A percentile compares a stretch with the other conserved stretches of the same genome.
Conservation (phyloP, 2,329 filamentous ascomycete species). For the Cordyceps pruinosa region DNA sequence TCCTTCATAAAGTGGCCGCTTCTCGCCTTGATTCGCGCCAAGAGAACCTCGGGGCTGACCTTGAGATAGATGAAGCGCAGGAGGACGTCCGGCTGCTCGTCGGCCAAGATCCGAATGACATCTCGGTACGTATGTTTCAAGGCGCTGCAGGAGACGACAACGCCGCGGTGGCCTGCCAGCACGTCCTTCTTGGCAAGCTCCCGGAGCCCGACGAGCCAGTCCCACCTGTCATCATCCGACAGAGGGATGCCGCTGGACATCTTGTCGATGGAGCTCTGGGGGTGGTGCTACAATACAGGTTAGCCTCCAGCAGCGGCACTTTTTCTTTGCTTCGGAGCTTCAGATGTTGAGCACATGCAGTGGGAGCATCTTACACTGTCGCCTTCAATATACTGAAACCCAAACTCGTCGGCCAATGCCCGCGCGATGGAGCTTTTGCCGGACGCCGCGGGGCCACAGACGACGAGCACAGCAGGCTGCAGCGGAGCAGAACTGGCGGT, state of each 20-base stretch:
- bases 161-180: constrained; percentile 14
- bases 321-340: not conserved
- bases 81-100: constrained; percentile 40
- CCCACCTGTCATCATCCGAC: constrained; percentile 63
- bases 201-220: constrained; percentile 55
- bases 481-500: not conserved
- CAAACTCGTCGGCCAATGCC: constrained; percentile 2
- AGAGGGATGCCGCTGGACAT: constrained; percentile 57
- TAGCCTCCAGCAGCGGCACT: not conserved
- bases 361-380: constrained; percentile 40
- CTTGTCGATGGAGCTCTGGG: constrained; percentile 54
- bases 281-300: constrained; percentile 35
- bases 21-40: constrained; percentile 52
- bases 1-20: constrained; percentile 65
- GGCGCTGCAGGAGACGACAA: constrained; percentile 60
- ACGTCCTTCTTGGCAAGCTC: constrained; percentile 22
- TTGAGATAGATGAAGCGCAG: constrained; percentile 62
- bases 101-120: constrained; percentile 46
- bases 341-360: not conserved
- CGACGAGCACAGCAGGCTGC: constrained; percentile 5
- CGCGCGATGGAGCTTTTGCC: constrained; percentile 11
- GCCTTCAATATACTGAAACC: constrained; percentile 40
- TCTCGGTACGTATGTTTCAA: constrained; percentile 65
- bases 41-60: constrained; percentile 48
- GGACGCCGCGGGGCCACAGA: constrained; percentile 11